Base-by-base conservation (phyloP, 345 rosid species). In the Limnanthes douglasii region DNA sequence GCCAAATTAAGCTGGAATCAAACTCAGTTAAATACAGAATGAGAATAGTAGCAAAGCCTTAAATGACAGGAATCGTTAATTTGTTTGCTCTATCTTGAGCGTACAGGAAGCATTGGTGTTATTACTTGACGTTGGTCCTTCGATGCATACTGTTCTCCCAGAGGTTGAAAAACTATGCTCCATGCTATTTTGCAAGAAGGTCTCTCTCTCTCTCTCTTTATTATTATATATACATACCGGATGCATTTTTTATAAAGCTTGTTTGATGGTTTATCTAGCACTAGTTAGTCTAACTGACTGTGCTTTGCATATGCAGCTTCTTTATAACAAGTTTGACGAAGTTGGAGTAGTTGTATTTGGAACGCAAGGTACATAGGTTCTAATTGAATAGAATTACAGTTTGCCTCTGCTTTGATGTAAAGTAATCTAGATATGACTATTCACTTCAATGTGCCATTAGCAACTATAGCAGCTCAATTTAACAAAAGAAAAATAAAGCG, bases 291-390 rank as follows among this genome's bases (percentile, higher is more conserved):
- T 23, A 5, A n/a, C n/a, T n/a, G n/a, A n/a, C n/a, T n/a, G n/a
- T n/a, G n/a, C n/a, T n/a, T n/a, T n/a, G n/a, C n/a, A n/a, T 34
- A 23, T 47, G 68, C 81, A 83, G 97, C 65, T 83, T 59, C 61
- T 83, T 53, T 73, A 67, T 57, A 51, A 59, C 51, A 83, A 74
- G 56, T 58, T 19, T 45, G 90, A 88, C 49, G 95, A 88, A 64
- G 86, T 79, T 59, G 97, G 90, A 25, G 34, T 79, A 46, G 71
- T 83, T 51, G 44, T 68, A 6, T 83, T 79, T 54, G 97, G 95
- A 64, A 79, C 93, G 51, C 49, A 61, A 70, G 97, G 97, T 83
- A 55, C 13, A 17, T 22, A 7, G 8, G 42, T 43, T 18, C 48
- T 34, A 7, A 27, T 5, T 23, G 24, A 7, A 11, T 14, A 4